phyloP scores from a whole-genome alignment of 2,329 filamentous ascomycete species.

The Aspergillus awamori region DNA sequence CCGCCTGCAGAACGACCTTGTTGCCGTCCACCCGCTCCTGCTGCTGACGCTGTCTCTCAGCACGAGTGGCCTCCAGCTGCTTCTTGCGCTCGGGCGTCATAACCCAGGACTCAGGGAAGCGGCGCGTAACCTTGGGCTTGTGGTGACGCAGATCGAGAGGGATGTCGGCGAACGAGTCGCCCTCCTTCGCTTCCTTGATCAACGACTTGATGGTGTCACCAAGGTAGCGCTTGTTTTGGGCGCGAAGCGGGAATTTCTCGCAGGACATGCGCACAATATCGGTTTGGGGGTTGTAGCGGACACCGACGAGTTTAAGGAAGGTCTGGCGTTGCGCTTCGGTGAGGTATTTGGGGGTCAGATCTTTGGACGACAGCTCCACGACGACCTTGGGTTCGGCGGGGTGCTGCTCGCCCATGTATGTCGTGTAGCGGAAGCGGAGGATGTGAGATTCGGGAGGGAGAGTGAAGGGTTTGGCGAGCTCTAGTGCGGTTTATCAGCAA shows the following conservation, averaged over 20 bases:
- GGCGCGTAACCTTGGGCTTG: constrained; percentile 65
- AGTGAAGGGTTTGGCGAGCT: constrained; percentile 80
- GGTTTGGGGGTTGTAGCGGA: constrained; percentile 83
- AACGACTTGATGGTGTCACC: constrained; percentile 75
- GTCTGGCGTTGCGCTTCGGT: constrained; percentile 71
- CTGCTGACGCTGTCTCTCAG: constrained; percentile 56
- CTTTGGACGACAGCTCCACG: constrained; percentile 77
- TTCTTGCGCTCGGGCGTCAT: constrained; percentile 70
- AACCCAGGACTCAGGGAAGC: constrained; percentile 82
- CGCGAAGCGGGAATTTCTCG: constrained; percentile 83
- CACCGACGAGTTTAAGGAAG: constrained; percentile 81
- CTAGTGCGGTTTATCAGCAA: constrained; percentile 50
- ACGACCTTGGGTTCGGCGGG: constrained; percentile 93
- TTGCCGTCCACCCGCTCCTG: constrained; percentile 59
- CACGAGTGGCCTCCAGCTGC: constrained; percentile 66
- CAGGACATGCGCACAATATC: constrained; percentile 85
- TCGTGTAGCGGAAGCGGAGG: constrained; percentile 94
- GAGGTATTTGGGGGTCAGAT: constrained; percentile 65
- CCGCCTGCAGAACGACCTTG: constrained; percentile 41
- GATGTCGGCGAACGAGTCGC: constrained; percentile 84
- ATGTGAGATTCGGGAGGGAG: constrained; percentile 66
- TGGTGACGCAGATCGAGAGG: constrained; percentile 89
- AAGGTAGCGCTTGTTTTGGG: constrained; percentile 96
- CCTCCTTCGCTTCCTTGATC: constrained; percentile 74
- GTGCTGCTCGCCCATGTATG: constrained; percentile 91